Evolutionary conservation across 2,329 filamentous ascomycete genomes (phyloP).

Genomic region (Magnaporthales sp.): DNA sequence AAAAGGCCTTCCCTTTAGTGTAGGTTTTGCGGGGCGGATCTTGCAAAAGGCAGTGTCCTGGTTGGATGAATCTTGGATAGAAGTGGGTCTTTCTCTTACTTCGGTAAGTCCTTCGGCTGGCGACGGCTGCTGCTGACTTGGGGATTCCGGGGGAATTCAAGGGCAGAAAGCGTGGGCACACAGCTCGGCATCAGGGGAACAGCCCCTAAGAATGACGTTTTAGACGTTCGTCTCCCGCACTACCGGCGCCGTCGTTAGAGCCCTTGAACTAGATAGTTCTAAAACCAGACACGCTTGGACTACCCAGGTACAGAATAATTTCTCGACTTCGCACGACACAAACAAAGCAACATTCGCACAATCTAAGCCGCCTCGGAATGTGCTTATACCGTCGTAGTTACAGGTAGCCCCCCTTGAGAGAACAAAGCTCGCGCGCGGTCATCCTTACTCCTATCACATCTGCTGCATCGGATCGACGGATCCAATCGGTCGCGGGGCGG

Average conservation of each 20-base stretch:
- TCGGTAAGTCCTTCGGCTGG: constrained; percentile 5
- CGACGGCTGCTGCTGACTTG: neutral
- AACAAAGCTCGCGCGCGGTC: neutral
- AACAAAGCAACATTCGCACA: neutral
- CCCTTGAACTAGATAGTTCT: neutral
- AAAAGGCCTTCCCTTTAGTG: neutral
- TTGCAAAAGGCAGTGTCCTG: neutral
- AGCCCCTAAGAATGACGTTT: neutral
- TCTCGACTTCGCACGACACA: neutral
- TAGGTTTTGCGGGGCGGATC: neutral
- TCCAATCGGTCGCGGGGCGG: constrained; percentile 19
- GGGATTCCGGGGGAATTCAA: neutral
- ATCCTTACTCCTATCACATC: neutral
- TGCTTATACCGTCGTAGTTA: neutral
- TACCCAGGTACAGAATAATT: neutral
- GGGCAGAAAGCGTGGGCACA: neutral
- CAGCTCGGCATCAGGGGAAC: neutral
- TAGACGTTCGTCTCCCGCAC: neutral
- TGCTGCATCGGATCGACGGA: neutral
- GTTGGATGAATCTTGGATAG: neutral
- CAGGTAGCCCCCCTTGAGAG: neutral
- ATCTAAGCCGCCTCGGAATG: neutral
- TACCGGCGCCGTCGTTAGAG: neutral
- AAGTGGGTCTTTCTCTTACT: neutral
- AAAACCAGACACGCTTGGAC: neutral